A percentile compares a stretch with the other conserved stretches of the same genome.
Conservation (phyloP, 176 grass and related monocot genomes). For the Triticum turgidum region DNA sequence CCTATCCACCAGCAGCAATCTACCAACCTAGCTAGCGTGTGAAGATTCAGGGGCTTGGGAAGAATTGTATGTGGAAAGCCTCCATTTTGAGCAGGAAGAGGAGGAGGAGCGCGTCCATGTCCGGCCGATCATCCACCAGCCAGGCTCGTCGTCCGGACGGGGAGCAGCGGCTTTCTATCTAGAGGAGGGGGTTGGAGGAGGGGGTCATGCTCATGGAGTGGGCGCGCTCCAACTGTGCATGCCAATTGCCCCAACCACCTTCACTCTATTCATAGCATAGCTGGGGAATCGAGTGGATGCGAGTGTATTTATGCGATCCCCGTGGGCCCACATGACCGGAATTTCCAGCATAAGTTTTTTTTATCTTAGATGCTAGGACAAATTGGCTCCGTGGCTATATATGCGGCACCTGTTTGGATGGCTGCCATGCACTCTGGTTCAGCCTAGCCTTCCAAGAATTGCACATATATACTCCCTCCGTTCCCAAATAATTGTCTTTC, state of each 20-base stretch:
- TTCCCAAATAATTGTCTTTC: too few species aligned
- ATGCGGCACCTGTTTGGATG: neutral
- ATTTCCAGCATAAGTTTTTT: neutral
- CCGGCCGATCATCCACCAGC: neutral
- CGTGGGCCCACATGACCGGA: neutral
- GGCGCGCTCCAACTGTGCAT: constrained; percentile 12
- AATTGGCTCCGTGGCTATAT: neutral
- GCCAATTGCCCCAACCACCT: constrained; percentile 25
- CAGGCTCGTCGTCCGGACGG: neutral
- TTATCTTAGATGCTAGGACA: neutral
- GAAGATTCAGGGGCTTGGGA: neutral
- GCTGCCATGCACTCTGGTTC: neutral
- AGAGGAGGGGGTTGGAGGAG: neutral
- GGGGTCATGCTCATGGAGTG: constrained; percentile 14
- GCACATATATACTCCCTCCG: too few species aligned
- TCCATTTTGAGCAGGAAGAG: constrained; percentile 31
- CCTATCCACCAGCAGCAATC: neutral
- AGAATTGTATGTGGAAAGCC: constrained; percentile 19
- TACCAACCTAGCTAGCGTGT: neutral
- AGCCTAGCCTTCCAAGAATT: neutral
- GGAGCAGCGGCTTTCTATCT: neutral
- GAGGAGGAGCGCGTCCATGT: neutral
- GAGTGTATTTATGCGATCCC: constrained; percentile 8
- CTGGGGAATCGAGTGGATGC: neutral
- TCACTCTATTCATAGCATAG: neutral